Percentiles rank a stretch among this genome's conserved stretches.
phyloP scores from a whole-genome alignment of 352 stramenopile species.

The Pythium insidiosum region DNA sequence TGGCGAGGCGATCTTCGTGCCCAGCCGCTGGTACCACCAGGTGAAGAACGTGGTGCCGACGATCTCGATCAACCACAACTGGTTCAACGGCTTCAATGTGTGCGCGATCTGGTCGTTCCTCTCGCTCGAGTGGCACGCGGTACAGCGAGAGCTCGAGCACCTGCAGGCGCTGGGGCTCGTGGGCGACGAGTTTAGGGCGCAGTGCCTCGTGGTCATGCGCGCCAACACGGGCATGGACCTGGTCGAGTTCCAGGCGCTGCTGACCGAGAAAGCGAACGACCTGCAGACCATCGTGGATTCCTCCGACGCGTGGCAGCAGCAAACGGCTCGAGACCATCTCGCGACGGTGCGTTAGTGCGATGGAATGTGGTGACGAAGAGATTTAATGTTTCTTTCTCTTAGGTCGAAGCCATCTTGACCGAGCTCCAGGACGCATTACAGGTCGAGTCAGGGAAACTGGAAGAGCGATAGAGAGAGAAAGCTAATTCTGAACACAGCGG shows the following conservation, averaged over 20 bases:
- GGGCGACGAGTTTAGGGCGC: conserved; percentile 39
- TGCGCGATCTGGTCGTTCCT: conserved; percentile 60
- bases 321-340: conserved; percentile 1
- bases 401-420: no score
- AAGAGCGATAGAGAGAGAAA: no score
- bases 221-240: conserved; percentile 79
- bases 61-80: conserved; percentile 97
- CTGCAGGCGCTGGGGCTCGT: conserved; percentile 55
- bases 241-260: conserved; percentile 45
- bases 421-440: no score
- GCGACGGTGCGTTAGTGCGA: not conserved
- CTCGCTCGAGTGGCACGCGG: conserved; percentile 44
- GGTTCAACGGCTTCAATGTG: conserved; percentile 90
- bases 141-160: conserved; percentile 51
- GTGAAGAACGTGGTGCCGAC: conserved; percentile 91
- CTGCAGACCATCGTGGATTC: conserved; percentile 3
- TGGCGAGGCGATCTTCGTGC: conserved; percentile 93
- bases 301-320: not conserved
- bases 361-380: no score
- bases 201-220: conserved; percentile 71
- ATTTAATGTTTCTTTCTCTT: no score
- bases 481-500: no score
- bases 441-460: no score
- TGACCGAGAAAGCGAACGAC: conserved; percentile 38
- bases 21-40: conserved; percentile 93